phyloP scores from a whole-genome alignment of 1,284 basidiomycete species.

The Papiliotrema terrestris region DNA sequence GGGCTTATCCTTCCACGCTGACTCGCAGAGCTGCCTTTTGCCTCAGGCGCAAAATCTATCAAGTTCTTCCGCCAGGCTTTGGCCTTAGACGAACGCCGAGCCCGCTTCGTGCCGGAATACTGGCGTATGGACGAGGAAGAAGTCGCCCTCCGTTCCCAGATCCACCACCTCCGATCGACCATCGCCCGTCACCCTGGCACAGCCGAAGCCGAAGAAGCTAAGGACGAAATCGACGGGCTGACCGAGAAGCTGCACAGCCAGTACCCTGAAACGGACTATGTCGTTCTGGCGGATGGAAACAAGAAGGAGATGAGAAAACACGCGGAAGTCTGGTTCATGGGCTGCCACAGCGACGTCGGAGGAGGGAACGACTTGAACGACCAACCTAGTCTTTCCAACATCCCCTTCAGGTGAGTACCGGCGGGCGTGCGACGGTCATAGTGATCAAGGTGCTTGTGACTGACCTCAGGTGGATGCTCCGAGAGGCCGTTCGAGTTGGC shows the following conservation, averaged over 20 bases:
- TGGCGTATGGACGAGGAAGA: constrained; percentile 8
- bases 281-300: background rate
- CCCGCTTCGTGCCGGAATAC: constrained; percentile 38
- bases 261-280: background rate
- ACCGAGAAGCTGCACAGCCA: background rate
- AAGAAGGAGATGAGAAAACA: constrained; percentile 4
- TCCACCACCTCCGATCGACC: background rate
- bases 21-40: constrained; percentile 22
- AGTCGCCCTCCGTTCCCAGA: background rate
- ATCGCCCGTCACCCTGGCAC: background rate
- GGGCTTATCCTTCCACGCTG: too few relatives aligned
- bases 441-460: background rate
- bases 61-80: constrained; percentile 43
- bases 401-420: constrained; percentile 34
- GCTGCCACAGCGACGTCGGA: constrained; percentile 30
- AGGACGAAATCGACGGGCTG: background rate
- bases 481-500: constrained; percentile 29
- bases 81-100: constrained; percentile 42
- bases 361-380: constrained; percentile 23
- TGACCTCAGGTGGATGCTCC: constrained; percentile 38
- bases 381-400: constrained; percentile 24
- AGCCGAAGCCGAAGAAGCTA: background rate
- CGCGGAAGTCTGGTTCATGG: constrained; percentile 32
- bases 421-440: background rate
- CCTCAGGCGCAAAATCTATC: constrained; percentile 21